Base-by-base conservation (phyloP, 768 basidiomycete genomes). In the Baorangia bicolor region DNA sequence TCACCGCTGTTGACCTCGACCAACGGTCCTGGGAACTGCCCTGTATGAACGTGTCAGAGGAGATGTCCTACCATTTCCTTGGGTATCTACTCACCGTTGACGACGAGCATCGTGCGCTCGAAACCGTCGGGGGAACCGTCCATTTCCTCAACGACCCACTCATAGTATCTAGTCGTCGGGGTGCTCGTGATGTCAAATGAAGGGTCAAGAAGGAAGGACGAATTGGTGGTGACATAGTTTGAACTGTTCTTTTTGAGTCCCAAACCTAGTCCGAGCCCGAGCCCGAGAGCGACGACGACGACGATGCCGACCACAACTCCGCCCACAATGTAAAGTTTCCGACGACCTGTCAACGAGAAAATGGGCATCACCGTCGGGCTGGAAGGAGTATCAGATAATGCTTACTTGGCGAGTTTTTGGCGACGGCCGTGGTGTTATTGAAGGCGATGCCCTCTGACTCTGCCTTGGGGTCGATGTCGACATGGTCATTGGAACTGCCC, bases 41-140 rank as follows among this genome's bases (percentile, higher is more conserved):
- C 71, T 73, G 39, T 39, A 25, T 5, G 25, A 40, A 50, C 21
- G 1, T 8, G 18, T 70, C 37, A 54, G 51, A 44, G 14, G n/a
- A 41, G 23, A n/a, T 16, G 21, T 4, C 33, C 11, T 4, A 11
- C 1, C 21, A 40, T 25, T 13, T 37, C 18, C 18, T 18, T 37
- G 37, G 12, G 16, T 27, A 38, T 21, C 11, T 12, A 25, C 59
- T 68, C 52, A 70, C 79, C 75, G 30, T 81, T 81, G 27, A 81
- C 78, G 44, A 79, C 79, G 5, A 80, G 65, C 77, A 80, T 77
- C 1, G 63, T 62, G 41, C 74, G 72, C 42, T 73, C 60, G 33
- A 74, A 66, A 39, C 75, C 79, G 56, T 80, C 77, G 1, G 76
- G 78, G 1, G 77, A 67, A 2, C 75, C 74, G 4, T 55, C 55